A percentile compares a stretch with the other conserved stretches of the same genome.
These are phyloP conservation scores for Entomortierella chlamydospora DNA, from an alignment of 192 early-diverging fungal species.

Conservation along the genomic window DNA sequence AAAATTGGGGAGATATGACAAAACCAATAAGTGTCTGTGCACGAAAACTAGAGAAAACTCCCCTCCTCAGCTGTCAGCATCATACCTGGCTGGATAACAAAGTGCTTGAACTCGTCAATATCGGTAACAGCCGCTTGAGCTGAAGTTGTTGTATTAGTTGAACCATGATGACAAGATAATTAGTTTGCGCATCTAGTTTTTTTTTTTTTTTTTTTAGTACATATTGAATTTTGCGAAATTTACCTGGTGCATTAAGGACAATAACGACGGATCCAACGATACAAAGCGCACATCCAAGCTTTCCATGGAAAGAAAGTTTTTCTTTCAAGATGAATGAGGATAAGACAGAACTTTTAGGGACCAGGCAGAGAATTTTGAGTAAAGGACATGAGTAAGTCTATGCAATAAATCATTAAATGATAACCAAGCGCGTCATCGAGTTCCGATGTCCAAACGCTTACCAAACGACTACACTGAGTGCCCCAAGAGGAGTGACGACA, in stretches of 20 bases:
- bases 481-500: constrained; percentile 94
- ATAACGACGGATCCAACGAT: constrained; percentile 70
- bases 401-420: too few species aligned
- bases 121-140: constrained; percentile 74
- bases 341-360: constrained; percentile 61
- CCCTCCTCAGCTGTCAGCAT: background rate
- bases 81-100: constrained; percentile 69
- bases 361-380: background rate
- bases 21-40: background rate
- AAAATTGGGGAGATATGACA: background rate
- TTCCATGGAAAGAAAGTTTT: constrained; percentile 69
- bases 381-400: background rate
- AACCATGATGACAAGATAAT: background rate
- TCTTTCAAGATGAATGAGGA: constrained; percentile 75
- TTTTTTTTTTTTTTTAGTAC: too few species aligned
- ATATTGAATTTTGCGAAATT: too few species aligned
- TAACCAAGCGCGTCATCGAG: background rate
- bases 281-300: constrained; percentile 75
- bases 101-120: constrained; percentile 81
- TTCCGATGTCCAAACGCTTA: constrained; percentile 15
- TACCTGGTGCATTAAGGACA: constrained; percentile 62
- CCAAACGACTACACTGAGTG: constrained; percentile 89
- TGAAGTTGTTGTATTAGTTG: background rate
- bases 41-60: too few species aligned
- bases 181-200: background rate